Conservation (phyloP, 108 stramenopile genomes). For the Asterionellopsis glacialis region DNA sequence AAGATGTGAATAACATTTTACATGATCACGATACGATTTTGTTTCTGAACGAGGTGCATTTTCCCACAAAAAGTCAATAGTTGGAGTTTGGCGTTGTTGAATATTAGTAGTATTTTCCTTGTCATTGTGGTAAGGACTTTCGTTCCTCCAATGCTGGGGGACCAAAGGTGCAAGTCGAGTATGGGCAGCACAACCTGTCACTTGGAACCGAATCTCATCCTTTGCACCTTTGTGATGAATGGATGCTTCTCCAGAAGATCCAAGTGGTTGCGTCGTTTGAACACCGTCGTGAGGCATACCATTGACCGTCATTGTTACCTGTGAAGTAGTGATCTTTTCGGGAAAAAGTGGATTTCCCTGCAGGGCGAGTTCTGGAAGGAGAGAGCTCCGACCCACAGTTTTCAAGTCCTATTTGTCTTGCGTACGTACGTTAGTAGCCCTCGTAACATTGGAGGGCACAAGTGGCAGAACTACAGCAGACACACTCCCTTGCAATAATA, state of each 20-base stretch:
- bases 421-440: too few species aligned
- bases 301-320: too few species aligned
- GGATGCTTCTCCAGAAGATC: background rate
- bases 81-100: background rate
- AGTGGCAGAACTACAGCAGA: too few species aligned
- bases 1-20: constrained; percentile 60
- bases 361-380: too few species aligned
- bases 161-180: constrained; percentile 37
- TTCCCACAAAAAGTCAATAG: constrained; percentile 69
- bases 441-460: too few species aligned
- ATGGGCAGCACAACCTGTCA: constrained; percentile 47
- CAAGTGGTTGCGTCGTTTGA: too few species aligned
- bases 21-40: constrained; percentile 44
- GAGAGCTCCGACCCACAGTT: too few species aligned
- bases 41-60: constrained; percentile 74
- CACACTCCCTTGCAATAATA: too few species aligned
- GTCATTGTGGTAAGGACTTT: constrained; percentile 5
- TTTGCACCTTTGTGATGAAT: background rate
- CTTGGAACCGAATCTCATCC: constrained; percentile 17
- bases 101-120: background rate
- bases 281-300: too few species aligned
- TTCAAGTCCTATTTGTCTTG: too few species aligned
- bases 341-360: too few species aligned
- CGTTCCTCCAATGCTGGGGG: constrained; percentile 39
- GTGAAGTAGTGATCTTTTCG: too few species aligned